Conservation (phyloP, 345 rosid genomes). For the Populus nigra region DNA sequence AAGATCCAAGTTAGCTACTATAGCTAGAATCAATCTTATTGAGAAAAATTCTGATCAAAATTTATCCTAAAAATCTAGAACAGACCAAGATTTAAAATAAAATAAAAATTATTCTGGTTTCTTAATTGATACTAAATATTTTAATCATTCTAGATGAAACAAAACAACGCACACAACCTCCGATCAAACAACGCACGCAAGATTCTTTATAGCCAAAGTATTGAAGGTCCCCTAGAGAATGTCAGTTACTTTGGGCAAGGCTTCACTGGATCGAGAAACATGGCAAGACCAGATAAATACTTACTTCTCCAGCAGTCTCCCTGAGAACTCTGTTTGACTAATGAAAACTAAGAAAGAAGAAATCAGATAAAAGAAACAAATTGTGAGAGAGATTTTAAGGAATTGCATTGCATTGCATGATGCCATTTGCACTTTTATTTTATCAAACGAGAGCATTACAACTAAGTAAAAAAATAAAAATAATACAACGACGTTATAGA, state of each 20-base stretch:
- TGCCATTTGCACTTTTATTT: constrained; percentile 7
- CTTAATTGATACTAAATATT: too few relatives aligned
- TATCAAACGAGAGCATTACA: constrained; percentile 9
- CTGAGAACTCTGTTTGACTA: not conserved
- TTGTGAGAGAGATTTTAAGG: not conserved
- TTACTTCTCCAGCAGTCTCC: not conserved
- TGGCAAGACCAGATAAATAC: not conserved
- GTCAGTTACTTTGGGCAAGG: not conserved
- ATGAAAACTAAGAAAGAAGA: not conserved
- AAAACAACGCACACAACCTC: too few relatives aligned
- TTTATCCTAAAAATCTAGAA: too few relatives aligned
- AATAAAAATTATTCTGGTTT: too few relatives aligned
- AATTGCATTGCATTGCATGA: not conserved
- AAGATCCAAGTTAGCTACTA: too few relatives aligned
- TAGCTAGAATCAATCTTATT: too few relatives aligned
- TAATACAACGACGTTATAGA: constrained; percentile 22
- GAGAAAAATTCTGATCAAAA: too few relatives aligned
- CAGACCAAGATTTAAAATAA: too few relatives aligned
- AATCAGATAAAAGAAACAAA: not conserved
- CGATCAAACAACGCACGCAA: not conserved
- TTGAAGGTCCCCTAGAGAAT: not conserved
- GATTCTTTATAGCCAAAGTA: not conserved
- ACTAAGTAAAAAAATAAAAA: not conserved
- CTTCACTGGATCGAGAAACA: not conserved
- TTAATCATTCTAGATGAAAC: too few relatives aligned